Conservation (phyloP, 73 alveolate genomes). For the Urostyla sp. region DNA sequence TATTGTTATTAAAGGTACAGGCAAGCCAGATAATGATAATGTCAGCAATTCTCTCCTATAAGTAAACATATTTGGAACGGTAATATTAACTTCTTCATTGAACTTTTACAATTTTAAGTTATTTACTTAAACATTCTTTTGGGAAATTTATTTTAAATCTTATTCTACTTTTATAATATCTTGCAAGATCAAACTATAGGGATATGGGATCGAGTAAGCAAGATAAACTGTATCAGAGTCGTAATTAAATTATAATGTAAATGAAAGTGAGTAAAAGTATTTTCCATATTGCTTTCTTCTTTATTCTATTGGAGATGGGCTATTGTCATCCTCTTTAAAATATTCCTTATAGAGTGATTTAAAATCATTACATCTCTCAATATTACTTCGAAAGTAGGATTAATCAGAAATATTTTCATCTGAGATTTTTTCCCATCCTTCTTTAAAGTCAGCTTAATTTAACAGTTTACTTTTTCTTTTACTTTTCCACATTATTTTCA, state of each 20-base stretch:
- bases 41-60: constrained; percentile 32
- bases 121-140: background rate
- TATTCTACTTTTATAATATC: constrained; percentile 20
- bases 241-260: constrained; percentile 44
- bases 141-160: background rate
- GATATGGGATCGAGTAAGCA: constrained; percentile 65
- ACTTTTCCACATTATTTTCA: constrained; percentile 55
- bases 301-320: no score
- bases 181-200: constrained; percentile 29
- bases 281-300: constrained; percentile 57
- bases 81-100: background rate
- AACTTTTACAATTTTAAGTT: constrained; percentile 12
- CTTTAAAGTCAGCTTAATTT: background rate
- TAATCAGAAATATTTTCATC: constrained; percentile 19
- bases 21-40: constrained; percentile 38
- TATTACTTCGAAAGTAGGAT: constrained; percentile 47
- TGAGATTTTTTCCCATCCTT: constrained; percentile 40
- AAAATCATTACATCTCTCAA: no score
- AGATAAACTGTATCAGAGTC: constrained; percentile 65
- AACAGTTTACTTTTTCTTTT: no score
- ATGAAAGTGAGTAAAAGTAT: constrained; percentile 52
- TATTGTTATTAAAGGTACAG: constrained; percentile 21
- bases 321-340: no score
- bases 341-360: no score
- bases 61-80: background rate